Conservation (phyloP, 225 moss, liverwort and hornwort genomes). For the Bryoerythrophyllum caledonicum region DNA sequence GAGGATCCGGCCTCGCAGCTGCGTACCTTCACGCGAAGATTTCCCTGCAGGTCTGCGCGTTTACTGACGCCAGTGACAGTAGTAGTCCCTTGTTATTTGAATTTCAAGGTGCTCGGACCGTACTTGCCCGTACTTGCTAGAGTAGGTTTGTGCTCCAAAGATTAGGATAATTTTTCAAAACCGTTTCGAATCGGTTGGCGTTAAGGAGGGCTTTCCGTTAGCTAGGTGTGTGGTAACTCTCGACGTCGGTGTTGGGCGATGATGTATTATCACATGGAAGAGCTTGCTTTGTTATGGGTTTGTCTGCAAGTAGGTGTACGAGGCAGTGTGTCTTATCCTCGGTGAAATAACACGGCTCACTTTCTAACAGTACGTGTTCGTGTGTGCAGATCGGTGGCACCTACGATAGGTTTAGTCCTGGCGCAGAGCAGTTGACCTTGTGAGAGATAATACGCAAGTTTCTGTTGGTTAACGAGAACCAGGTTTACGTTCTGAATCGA, state of each 20-base stretch:
- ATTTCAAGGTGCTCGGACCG: background rate
- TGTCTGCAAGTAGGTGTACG: background rate
- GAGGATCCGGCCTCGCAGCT: background rate
- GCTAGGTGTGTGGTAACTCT: background rate
- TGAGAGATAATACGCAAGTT: background rate
- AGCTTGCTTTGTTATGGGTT: background rate
- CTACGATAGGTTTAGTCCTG: background rate
- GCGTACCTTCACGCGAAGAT: background rate
- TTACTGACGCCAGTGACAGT: background rate
- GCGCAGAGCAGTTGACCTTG: background rate
- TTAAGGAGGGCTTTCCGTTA: background rate
- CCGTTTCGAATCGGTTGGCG: background rate
- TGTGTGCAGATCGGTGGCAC: conserved; percentile 16
- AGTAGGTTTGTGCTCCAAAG: background rate
- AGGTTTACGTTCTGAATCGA: background rate
- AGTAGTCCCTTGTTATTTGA: background rate
- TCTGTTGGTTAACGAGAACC: background rate
- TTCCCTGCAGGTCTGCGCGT: background rate
- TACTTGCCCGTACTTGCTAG: background rate
- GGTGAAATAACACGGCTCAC: background rate
- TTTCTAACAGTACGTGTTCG: background rate
- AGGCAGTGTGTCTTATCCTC: background rate
- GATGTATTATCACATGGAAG: background rate
- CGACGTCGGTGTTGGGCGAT: background rate
- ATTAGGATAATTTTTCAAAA: background rate